These are phyloP conservation scores for Teunomyces pallodes DNA, from an alignment of 805 yeast species.

Conservation along the genomic window DNA sequence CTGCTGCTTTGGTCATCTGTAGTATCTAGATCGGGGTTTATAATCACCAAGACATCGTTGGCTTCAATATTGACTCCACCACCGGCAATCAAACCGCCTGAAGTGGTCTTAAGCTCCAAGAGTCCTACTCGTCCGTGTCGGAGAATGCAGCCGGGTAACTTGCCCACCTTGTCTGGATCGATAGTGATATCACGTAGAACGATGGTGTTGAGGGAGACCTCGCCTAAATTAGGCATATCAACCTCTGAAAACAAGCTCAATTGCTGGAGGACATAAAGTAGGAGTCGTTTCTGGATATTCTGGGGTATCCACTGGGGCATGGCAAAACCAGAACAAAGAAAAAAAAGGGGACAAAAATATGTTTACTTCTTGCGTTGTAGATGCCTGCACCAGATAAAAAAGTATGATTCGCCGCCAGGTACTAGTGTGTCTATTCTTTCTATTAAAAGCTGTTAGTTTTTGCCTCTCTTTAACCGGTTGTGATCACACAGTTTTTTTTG, in stretches of 20 bases:
- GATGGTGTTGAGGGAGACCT: slow-evolving; percentile 62
- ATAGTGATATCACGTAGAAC: slow-evolving; percentile 58
- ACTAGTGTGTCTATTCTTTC: neutral
- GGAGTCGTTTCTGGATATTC: slow-evolving; percentile 76
- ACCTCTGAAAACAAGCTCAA: slow-evolving; percentile 78
- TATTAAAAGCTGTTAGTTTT: neutral
- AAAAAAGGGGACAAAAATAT: too few species aligned
- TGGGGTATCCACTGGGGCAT: slow-evolving; percentile 72
- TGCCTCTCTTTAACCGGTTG: neutral
- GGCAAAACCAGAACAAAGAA: slow-evolving; percentile 8
- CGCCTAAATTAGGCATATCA: slow-evolving; percentile 75
- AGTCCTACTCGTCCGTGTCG: slow-evolving; percentile 59
- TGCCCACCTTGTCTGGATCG: slow-evolving; percentile 65
- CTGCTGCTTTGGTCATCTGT: slow-evolving; percentile 27
- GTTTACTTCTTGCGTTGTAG: too few species aligned
- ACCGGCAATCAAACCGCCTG: slow-evolving; percentile 67
- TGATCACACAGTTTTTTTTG: neutral
- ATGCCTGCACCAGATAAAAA: neutral
- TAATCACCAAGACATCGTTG: slow-evolving; percentile 47
- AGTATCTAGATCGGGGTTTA: slow-evolving; percentile 34
- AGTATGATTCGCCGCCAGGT: neutral
- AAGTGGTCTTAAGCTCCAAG: slow-evolving; percentile 44
- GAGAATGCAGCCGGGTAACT: slow-evolving; percentile 60
- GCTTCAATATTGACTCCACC: slow-evolving; percentile 69
- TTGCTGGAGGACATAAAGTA: slow-evolving; percentile 77